Evolutionary conservation across 768 basidiomycete species (phyloP), one percentile per base, ranked within the genome.

Genomic region (Termitomyces sp.): DNA sequence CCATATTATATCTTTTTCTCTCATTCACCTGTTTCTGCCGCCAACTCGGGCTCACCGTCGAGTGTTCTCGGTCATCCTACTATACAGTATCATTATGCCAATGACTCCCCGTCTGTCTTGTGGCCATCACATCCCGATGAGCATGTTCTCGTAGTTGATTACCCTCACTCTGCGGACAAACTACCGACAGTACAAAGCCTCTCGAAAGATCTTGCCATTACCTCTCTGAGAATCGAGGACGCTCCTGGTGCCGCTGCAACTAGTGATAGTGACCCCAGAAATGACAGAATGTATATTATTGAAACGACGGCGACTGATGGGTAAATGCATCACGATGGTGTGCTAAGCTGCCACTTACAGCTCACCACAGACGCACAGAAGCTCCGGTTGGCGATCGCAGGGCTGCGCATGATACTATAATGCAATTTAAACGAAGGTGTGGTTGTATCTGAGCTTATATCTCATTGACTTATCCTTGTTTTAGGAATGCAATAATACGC

Each of bases 51-150:
- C 1, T 66, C 78, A 2, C 72, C 74, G 12, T 77, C 76, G 32
- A 74, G 74, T 30, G 74, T 79, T n/a, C 76, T 89, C 50, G 72
- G 79, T 12, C 91, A 93, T 66, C 88, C 89, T 5, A 73, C 76
- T 43, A 85, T 94, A 18, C 87, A 93, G 64, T 93, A 93, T 68
- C 88, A 90, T 64, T 93, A 90, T 66, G 81, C 83, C 20, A 90
- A 94, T 64, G 92, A 94, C 66, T 79, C 86, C 0, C 86, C 89
- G 3, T 70, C 83, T n/a, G 71, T 82, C 12, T 71, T 93, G 13
- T 72, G 91, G 40, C 86, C 88, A 5, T 79, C 75, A 36, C 76
- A 77, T 40, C 74, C 80, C 12, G 77, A 82, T 52, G 89, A 91
- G 68, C 88, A 88, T 64, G 85, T 93, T 24, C 75, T 94, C 2